Base-by-base conservation (phyloP, 345 rosid genomes). In the Conringia planisiliqua region DNA sequence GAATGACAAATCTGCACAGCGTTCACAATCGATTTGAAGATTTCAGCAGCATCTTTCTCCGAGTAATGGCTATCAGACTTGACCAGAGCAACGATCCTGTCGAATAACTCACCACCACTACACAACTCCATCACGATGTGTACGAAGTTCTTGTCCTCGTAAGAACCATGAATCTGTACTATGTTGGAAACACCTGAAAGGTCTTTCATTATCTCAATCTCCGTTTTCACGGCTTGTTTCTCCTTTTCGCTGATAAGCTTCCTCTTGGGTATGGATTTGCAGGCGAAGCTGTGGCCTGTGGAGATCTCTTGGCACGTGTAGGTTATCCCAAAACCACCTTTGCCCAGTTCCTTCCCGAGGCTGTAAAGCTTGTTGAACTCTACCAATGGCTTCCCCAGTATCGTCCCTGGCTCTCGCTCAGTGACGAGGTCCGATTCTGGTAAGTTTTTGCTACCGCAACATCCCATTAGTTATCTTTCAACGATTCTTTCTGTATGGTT, bases 41-140 rank as follows among this genome's bases (percentile, higher is more conserved):
- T 78, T 18, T 59, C 39, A 10, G 90, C 90, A 17, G 92, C 97
- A 60, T 84, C 97, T 47, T 80, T 81, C 86, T 88, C 97, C 0
- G 88, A 73, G 68, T 90, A 88, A 62, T 84, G 83, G 56, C 88
- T 87, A 35, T 79, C 73, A 13, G 82, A 47, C 2, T 48, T 22
- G 10, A 8, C 33, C 16, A 29, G 1, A 30, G 38, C 88, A 26
- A 3, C 32, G 32, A 30, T 30, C 33, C 6, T 30, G 33, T 78
- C 81, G 47, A 86, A 90, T 11, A 90, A 81, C 83, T 90, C 97
- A 29, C 97, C 92, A 8, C 97, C 97, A 88, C 33, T 5, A 30
- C 33, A 30, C 33, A 30, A 6, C 5, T 30, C 33, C 33, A 30
- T 30, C 6, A 30, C 92, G 6, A 90, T 78, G 74, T 90, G 89